Conservation (phyloP, 257 asterid genomes). For the Capsicum baccatum region DNA sequence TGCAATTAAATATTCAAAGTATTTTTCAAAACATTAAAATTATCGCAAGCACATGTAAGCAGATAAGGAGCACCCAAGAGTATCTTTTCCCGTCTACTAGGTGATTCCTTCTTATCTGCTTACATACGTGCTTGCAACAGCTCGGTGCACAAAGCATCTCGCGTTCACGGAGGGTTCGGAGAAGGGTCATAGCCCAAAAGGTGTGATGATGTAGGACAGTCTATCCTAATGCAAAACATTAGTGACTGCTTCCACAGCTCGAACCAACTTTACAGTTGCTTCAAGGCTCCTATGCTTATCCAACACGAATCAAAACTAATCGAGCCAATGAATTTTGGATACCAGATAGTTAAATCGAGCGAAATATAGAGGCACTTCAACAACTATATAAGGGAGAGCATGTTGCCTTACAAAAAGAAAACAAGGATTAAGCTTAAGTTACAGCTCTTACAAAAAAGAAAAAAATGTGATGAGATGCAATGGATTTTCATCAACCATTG, state of each 20-base stretch:
- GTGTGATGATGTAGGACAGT: too few relatives aligned
- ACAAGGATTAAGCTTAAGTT: background rate
- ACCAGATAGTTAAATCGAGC: background rate
- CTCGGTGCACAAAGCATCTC: too few relatives aligned
- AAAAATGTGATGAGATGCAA: background rate
- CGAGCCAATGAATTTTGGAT: background rate
- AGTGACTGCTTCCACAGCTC: background rate
- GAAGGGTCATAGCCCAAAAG: too few relatives aligned
- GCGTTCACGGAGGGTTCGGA: too few relatives aligned
- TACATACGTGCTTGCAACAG: too few relatives aligned
- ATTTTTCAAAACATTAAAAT: too few relatives aligned
- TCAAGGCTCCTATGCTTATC: background rate
- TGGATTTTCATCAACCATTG: background rate
- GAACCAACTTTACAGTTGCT: background rate
- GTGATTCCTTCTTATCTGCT: background rate
- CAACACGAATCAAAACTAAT: background rate
- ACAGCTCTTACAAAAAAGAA: background rate
- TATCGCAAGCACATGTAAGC: too few relatives aligned
- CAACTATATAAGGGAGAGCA: background rate
- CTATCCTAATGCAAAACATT: background rate
- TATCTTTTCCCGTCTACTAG: background rate
- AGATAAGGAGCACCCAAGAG: background rate
- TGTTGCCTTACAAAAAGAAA: background rate
- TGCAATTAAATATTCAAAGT: too few relatives aligned
- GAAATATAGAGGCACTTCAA: background rate